Conservation (phyloP, 805 yeast genomes). For the Metschnikowia koreensis region DNA sequence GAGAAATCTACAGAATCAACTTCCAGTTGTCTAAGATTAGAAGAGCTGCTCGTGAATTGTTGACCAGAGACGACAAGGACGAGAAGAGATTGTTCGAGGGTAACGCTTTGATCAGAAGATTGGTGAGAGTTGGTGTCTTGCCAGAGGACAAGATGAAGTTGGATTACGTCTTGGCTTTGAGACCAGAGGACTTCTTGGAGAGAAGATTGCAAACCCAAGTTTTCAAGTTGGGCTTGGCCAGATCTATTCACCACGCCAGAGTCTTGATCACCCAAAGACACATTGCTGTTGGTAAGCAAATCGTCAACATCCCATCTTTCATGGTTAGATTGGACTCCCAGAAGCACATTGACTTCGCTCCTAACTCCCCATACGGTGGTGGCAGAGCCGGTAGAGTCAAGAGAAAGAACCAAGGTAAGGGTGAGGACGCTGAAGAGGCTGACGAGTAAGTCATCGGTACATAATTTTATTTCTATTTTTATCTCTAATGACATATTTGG, state of each 20-base stretch:
- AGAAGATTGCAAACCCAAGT: slow-evolving; percentile 99
- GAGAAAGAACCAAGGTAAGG: slow-evolving; percentile 74
- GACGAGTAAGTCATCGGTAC: slow-evolving; percentile 57
- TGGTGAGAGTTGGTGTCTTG: slow-evolving; percentile 97
- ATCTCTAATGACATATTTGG: slow-evolving; percentile 19
- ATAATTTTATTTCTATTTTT: slow-evolving; percentile 13
- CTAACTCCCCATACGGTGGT: slow-evolving; percentile 99
- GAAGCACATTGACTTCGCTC: slow-evolving; percentile 99
- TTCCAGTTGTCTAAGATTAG: slow-evolving; percentile 99
- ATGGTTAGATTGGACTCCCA: slow-evolving; percentile 99
- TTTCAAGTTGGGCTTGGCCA: slow-evolving; percentile 98
- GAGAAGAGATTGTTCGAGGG: slow-evolving; percentile 99
- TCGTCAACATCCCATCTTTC: slow-evolving; percentile 98
- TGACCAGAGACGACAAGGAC: slow-evolving; percentile 99
- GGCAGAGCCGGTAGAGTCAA: slow-evolving; percentile 99
- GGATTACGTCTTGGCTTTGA: slow-evolving; percentile 98
- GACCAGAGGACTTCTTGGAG: slow-evolving; percentile 98
- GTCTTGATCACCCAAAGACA: slow-evolving; percentile 98
- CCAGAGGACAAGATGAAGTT: slow-evolving; percentile 99
- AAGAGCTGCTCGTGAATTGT: slow-evolving; percentile 99
- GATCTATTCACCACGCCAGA: slow-evolving; percentile 99
- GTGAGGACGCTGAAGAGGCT: slow-evolving; percentile 63
- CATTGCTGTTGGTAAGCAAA: slow-evolving; percentile 99
- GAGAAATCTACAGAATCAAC: slow-evolving; percentile 99
- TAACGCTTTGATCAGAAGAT: slow-evolving; percentile 99